Percentiles rank a stretch among this genome's conserved stretches.
Conservation (phyloP, 306 rosid genomes). For the Rosa rugosa region DNA sequence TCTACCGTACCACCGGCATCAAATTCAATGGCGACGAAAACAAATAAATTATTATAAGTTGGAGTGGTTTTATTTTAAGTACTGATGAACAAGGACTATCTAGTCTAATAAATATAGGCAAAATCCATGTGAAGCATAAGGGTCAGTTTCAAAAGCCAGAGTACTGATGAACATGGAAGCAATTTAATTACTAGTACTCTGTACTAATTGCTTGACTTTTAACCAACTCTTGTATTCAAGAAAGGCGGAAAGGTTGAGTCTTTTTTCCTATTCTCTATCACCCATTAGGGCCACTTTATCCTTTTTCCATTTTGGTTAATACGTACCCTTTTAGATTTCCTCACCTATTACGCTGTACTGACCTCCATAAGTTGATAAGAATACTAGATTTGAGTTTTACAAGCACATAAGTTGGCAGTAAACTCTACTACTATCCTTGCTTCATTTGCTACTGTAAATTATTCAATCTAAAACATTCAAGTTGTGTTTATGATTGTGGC, state of each 20-base stretch:
- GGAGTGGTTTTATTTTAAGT: too few relatives aligned
- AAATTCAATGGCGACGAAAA: too few relatives aligned
- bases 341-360: slow-evolving; percentile 3
- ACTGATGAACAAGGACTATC: neutral
- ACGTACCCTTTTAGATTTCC: slow-evolving; percentile 17
- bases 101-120: slow-evolving; percentile 14
- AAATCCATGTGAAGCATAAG: slow-evolving; percentile 46
- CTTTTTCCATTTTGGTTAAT: slow-evolving; percentile 14
- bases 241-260: slow-evolving; percentile 15
- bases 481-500: too few relatives aligned
- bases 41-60: too few relatives aligned
- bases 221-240: neutral
- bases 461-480: too few relatives aligned
- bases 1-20: too few relatives aligned
- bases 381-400: too few relatives aligned
- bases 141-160: slow-evolving; percentile 26
- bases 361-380: neutral
- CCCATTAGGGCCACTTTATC: slow-evolving; percentile 15
- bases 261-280: neutral
- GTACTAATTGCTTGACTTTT: slow-evolving; percentile 17
- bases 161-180: slow-evolving; percentile 36
- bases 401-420: too few relatives aligned
- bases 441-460: too few relatives aligned
- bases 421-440: too few relatives aligned
- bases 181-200: neutral